Conservation (phyloP, 768 basidiomycete species). For the Pholiota microspora region DNA sequence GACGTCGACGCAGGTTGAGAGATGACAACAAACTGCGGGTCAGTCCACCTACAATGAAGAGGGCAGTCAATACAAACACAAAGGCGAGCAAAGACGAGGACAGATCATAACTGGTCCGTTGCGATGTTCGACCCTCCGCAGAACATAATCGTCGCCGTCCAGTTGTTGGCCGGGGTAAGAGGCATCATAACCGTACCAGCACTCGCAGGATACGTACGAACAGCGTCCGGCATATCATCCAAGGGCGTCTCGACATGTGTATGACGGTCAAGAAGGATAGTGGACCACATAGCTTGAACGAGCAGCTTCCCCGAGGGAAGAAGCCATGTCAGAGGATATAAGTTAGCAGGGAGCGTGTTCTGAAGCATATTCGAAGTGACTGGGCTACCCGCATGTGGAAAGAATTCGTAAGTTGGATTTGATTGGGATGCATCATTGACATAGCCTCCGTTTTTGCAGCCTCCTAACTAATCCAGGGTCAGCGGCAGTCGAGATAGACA, state of each 20-base stretch:
- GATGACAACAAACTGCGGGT: slow-evolving; percentile 46
- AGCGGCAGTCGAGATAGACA: background rate
- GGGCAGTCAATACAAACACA: background rate
- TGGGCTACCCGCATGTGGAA: slow-evolving; percentile 57
- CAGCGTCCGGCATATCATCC: slow-evolving; percentile 62
- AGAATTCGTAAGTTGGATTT: slow-evolving; percentile 81
- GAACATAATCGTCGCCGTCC: slow-evolving; percentile 78
- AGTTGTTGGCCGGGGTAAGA: slow-evolving; percentile 78
- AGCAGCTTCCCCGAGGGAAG: slow-evolving; percentile 63
- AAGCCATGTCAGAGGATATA: slow-evolving; percentile 72
- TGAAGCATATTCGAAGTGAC: slow-evolving; percentile 63
- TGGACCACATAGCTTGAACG: slow-evolving; percentile 60
- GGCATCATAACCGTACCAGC: slow-evolving; percentile 77
- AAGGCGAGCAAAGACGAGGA: background rate
- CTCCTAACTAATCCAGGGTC: slow-evolving; percentile 44
- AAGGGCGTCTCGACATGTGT: slow-evolving; percentile 53
- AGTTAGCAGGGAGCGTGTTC: slow-evolving; percentile 69
- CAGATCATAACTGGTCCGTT: slow-evolving; percentile 36
- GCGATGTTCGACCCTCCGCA: slow-evolving; percentile 74
- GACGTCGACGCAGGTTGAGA: slow-evolving; percentile 59
- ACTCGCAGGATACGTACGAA: slow-evolving; percentile 72
- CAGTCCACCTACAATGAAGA: slow-evolving; percentile 37
- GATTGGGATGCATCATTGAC: slow-evolving; percentile 65
- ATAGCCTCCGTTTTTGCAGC: slow-evolving; percentile 62
- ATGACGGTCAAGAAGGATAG: slow-evolving; percentile 62